A percentile compares a stretch with the other conserved stretches of the same genome.
Evolutionary conservation across 805 yeast species (phyloP).

Genomic region (Metschnikowia aberdeeniae): DNA sequence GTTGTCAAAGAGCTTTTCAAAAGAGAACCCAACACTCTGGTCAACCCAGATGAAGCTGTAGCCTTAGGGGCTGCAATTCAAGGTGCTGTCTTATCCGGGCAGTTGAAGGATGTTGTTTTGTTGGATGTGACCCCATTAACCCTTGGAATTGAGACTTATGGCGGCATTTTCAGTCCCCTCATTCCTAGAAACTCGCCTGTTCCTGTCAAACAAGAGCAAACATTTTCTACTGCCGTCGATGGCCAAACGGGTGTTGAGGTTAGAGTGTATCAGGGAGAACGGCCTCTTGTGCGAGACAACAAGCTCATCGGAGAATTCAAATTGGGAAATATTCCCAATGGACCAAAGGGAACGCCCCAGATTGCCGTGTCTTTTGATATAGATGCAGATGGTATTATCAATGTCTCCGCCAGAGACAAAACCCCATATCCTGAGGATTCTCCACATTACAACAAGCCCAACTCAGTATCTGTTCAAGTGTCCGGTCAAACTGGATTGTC

Average conservation of each 20-base stretch:
- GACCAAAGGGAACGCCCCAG: slow-evolving; percentile 79
- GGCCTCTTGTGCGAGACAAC: slow-evolving; percentile 74
- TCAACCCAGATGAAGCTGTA: slow-evolving; percentile 64
- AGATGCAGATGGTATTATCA: slow-evolving; percentile 74
- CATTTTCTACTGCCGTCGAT: slow-evolving; percentile 78
- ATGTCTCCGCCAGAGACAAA: slow-evolving; percentile 55
- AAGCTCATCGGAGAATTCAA: slow-evolving; percentile 72
- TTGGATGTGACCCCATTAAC: slow-evolving; percentile 28
- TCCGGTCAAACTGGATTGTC: slow-evolving; percentile 55
- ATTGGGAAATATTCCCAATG: slow-evolving; percentile 66
- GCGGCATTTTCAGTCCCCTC: slow-evolving; percentile 77
- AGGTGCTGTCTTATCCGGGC: slow-evolving; percentile 27
- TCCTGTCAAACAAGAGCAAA: slow-evolving; percentile 70
- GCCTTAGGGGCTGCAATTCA: slow-evolving; percentile 31
- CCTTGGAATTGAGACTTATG: slow-evolving; percentile 75
- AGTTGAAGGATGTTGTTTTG: slow-evolving; percentile 24
- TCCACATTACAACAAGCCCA: slow-evolving; percentile 41
- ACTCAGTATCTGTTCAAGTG: slow-evolving; percentile 48
- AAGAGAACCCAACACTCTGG: slow-evolving; percentile 64
- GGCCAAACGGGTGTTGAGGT: slow-evolving; percentile 82
- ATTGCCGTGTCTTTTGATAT: slow-evolving; percentile 72
- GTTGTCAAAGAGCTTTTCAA: slow-evolving; percentile 58
- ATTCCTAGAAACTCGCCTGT: slow-evolving; percentile 75
- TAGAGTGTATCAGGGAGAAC: slow-evolving; percentile 77
- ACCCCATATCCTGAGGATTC: slow-evolving; percentile 36